These are phyloP conservation scores for Plasmodium vivax DNA, from an alignment of 169 alveolate species.

Conservation along the genomic window DNA sequence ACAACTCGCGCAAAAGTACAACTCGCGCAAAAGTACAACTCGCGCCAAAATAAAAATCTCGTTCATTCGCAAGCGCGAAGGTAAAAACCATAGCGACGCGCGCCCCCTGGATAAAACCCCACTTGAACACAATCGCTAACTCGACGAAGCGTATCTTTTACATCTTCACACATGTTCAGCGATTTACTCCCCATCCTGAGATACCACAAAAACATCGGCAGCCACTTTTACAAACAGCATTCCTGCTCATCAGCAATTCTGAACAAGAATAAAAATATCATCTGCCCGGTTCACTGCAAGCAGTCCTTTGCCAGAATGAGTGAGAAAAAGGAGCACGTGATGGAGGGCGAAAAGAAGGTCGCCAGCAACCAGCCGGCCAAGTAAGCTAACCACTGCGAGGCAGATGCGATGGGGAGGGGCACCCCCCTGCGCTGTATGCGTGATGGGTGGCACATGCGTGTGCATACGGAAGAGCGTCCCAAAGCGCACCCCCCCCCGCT, in stretches of 20 bases:
- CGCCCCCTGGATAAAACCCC: not conserved
- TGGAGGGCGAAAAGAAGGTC: constrained; percentile 3
- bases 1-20: too few species aligned
- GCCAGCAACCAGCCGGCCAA: not conserved
- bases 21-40: not conserved
- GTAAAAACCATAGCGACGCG: not conserved
- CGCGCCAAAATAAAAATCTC: not conserved
- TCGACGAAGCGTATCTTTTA: not conserved
- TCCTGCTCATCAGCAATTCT: not conserved
- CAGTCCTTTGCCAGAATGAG: not conserved
- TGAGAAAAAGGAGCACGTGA: not conserved
- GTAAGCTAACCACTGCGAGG: not conserved
- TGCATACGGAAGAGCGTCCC: not conserved
- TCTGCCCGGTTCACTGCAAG: not conserved
- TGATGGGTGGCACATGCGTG: not conserved
- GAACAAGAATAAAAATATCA: not conserved
- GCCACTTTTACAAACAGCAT: not conserved
- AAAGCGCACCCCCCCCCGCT: not conserved
- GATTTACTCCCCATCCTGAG: not conserved
- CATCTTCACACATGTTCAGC: not conserved
- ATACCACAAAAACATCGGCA: not conserved
- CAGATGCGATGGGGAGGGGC: not conserved
- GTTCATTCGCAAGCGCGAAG: not conserved
- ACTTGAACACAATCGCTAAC: not conserved
- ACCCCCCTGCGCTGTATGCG: not conserved